phyloP scores from a whole-genome alignment of 1,284 basidiomycete species.

The Cryptococcus floricola region DNA sequence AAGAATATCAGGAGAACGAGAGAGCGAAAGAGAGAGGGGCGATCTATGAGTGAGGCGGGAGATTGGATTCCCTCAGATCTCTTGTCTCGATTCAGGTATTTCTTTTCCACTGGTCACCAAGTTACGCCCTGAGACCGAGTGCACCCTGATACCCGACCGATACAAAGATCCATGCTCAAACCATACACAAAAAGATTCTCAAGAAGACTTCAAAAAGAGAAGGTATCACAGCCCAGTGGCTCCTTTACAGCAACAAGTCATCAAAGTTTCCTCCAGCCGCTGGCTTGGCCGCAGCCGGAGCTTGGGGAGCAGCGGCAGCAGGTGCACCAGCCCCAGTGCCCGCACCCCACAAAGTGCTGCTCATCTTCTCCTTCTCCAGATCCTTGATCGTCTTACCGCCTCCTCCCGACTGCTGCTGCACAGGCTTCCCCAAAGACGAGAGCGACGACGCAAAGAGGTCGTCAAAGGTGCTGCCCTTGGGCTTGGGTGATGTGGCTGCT shows the following conservation, averaged over 20 bases:
- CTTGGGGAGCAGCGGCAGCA: constrained; percentile 4
- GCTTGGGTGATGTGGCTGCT: constrained; percentile 33
- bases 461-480: constrained; percentile 59
- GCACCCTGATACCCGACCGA: no score
- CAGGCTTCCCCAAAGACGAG: constrained; percentile 49
- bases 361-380: constrained; percentile 77
- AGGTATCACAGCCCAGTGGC: no score
- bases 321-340: constrained; percentile 1
- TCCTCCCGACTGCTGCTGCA: constrained; percentile 14
- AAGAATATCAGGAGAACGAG: no score
- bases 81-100: no score
- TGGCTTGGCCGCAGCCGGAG: constrained; percentile 8
- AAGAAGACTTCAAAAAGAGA: no score
- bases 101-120: no score
- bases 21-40: no score
- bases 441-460: constrained; percentile 87
- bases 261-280: constrained; percentile 20
- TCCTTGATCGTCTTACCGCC: constrained; percentile 75
- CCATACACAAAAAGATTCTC: no score
- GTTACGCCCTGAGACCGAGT: no score
- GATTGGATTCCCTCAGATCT: no score
- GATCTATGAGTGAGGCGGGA: no score
- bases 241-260: constrained; percentile 21
- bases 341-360: constrained; percentile 66
- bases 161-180: no score